Evolutionary conservation across 2,329 filamentous ascomycete species (phyloP).

Genomic region (Passalora sequoiae): DNA sequence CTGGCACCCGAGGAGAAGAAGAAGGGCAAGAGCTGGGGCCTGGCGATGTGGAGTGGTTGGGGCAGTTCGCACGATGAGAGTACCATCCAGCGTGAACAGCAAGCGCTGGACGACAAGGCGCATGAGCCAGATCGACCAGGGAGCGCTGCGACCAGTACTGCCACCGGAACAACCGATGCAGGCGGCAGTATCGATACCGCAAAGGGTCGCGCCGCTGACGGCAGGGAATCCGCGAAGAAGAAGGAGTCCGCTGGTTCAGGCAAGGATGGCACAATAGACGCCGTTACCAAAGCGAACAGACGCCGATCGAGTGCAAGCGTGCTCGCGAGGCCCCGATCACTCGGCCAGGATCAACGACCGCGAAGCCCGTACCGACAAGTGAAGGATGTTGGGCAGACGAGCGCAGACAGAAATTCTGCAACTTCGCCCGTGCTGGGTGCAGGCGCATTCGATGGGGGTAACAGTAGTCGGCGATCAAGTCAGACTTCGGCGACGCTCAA

Average conservation of each 20-base stretch:
- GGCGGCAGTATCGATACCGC: conserved; percentile 6
- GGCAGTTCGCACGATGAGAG: conserved; percentile 82
- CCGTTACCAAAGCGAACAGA: conserved; percentile 15
- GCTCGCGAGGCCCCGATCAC: conserved; percentile 17
- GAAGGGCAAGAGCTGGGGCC: conserved; percentile 55
- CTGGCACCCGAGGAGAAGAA: conserved; percentile 30
- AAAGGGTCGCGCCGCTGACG: not conserved
- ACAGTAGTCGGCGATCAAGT: conserved; percentile 20
- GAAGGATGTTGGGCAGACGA: conserved; percentile 24
- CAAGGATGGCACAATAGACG: conserved; percentile 8
- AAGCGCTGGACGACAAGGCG: conserved; percentile 33
- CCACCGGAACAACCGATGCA: not conserved
- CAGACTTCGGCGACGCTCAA: conserved; percentile 15
- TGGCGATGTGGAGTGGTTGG: conserved; percentile 82
- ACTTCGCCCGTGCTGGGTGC: conserved; percentile 8
- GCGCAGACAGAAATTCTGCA: conserved; percentile 6
- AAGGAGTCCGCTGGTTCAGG: conserved; percentile 13
- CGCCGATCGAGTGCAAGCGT: conserved; percentile 22
- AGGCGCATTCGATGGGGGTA: conserved; percentile 1
- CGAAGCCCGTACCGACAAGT: conserved; percentile 23
- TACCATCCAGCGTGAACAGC: conserved; percentile 59
- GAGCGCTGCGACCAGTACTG: conserved; percentile 8
- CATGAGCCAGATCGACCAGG: conserved; percentile 5
- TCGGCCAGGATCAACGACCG: conserved; percentile 15
- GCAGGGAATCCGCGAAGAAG: conserved; percentile 3